Evolutionary conservation across 1,284 basidiomycete genomes (phyloP).

Genomic region (Heterobasidion irregulare): DNA sequence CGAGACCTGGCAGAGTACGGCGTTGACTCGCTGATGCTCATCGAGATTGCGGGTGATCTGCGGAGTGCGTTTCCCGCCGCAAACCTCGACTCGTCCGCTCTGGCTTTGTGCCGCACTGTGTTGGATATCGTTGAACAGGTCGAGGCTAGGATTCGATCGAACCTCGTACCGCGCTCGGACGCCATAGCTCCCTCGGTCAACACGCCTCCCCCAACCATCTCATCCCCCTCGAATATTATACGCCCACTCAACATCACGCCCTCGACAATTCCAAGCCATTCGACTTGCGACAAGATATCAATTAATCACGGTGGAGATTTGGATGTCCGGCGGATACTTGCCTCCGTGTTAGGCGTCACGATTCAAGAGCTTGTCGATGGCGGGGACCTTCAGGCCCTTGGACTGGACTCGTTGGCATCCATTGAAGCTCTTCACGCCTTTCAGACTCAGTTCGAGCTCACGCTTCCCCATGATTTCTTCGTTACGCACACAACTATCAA

Average conservation of each 20-base stretch:
- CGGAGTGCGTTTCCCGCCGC: constrained; percentile 24
- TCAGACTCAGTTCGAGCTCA: constrained; percentile 23
- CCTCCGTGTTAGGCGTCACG: constrained; percentile 38
- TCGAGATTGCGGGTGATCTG: constrained; percentile 37
- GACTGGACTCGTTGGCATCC: constrained; percentile 55
- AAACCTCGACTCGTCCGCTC: constrained; percentile 22
- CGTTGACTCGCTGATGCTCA: constrained; percentile 48
- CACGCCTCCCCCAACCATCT: background rate
- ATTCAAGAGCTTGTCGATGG: constrained; percentile 31
- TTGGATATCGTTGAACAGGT: constrained; percentile 26
- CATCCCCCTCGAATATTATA: too few species aligned
- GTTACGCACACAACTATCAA: constrained; percentile 22
- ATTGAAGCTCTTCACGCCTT: constrained; percentile 48
- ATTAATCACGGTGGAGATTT: background rate
- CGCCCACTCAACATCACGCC: too few species aligned
- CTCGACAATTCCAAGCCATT: too few species aligned
- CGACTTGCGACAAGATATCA: too few species aligned
- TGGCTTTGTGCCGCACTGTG: constrained; percentile 30
- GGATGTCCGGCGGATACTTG: constrained; percentile 35
- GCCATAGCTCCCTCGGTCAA: background rate
- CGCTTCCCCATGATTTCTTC: constrained; percentile 25
- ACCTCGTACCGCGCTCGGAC: background rate
- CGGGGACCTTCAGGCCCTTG: constrained; percentile 35
- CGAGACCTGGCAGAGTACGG: constrained; percentile 37
- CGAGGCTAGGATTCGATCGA: constrained; percentile 5